Conservation (phyloP, 106 monocot species). For the Apostasia ramifera region DNA sequence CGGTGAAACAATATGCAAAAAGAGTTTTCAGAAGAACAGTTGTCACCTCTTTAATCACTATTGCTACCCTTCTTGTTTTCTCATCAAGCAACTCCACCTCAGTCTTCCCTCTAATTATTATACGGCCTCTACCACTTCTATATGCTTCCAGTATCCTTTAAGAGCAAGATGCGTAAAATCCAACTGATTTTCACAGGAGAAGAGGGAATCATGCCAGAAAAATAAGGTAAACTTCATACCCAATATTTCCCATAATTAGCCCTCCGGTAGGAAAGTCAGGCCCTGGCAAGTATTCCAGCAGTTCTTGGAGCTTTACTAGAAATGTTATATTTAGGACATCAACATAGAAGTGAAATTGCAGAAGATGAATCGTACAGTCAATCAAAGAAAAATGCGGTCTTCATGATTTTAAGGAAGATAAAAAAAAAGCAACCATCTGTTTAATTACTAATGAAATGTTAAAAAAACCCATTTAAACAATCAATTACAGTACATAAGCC, state of each 20-base stretch:
- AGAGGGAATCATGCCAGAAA: background rate
- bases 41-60: constrained; percentile 85
- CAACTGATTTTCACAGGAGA: constrained; percentile 3
- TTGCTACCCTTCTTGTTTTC: constrained; percentile 64
- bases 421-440: background rate
- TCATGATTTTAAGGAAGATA: background rate
- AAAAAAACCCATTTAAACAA: background rate
- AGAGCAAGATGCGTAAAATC: background rate
- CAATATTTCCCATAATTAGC: constrained; percentile 85
- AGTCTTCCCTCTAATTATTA: constrained; percentile 91
- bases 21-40: background rate
- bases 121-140: constrained; percentile 82
- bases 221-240: constrained; percentile 31
- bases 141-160: constrained; percentile 92
- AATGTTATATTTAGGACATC: constrained; percentile 4
- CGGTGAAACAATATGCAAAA: background rate
- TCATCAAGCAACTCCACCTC: constrained; percentile 86
- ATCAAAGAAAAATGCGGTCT: too few species aligned
- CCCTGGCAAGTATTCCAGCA: constrained; percentile 97
- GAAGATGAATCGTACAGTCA: too few species aligned
- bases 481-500: background rate
- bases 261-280: constrained; percentile 99
- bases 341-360: background rate
- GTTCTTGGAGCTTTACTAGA: constrained; percentile 74
- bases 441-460: too few species aligned